Evolutionary conservation across 2,329 filamentous ascomycete species (phyloP).

Genomic region (Pseudogymnoascus verrucosus): DNA sequence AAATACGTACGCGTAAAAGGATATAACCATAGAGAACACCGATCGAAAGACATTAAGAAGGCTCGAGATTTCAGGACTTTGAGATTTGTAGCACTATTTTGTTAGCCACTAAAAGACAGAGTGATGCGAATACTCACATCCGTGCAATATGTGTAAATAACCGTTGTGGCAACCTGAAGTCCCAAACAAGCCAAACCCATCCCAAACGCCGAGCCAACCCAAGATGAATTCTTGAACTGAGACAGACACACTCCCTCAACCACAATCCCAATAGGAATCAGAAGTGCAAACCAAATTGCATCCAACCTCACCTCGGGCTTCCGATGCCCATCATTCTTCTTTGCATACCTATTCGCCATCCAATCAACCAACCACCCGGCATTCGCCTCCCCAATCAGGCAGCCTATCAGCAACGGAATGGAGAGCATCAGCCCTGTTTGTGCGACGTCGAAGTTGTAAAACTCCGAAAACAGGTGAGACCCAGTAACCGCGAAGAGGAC

Average conservation of each 20-base stretch:
- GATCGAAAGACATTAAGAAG: too few relatives aligned
- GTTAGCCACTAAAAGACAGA: background rate
- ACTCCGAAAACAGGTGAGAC: too few relatives aligned
- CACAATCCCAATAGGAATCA: conserved; percentile 23
- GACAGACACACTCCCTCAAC: conserved; percentile 22
- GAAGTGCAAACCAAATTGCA: conserved; percentile 25
- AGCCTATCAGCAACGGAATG: conserved; percentile 12
- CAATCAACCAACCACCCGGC: conserved; percentile 26
- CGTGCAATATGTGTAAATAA: conserved; percentile 29
- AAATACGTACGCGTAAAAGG: too few relatives aligned
- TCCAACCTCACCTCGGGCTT: conserved; percentile 29
- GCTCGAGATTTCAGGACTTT: too few relatives aligned
- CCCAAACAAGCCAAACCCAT: conserved; percentile 31
- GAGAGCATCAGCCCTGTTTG: too few relatives aligned
- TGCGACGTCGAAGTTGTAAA: too few relatives aligned
- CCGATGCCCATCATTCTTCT: conserved; percentile 21
- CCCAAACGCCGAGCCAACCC: conserved; percentile 30
- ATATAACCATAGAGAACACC: too few relatives aligned
- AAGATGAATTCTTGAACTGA: conserved; percentile 27
- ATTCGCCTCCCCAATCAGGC: conserved; percentile 22
- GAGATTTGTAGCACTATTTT: too few relatives aligned
- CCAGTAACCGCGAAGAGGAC: conserved; percentile 8
- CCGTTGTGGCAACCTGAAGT: conserved; percentile 30
- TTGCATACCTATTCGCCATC: conserved; percentile 24
- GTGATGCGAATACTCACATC: conserved; percentile 22